phyloP scores from a whole-genome alignment of 306 rosid genomes.

The Vachellia pachyceras region DNA sequence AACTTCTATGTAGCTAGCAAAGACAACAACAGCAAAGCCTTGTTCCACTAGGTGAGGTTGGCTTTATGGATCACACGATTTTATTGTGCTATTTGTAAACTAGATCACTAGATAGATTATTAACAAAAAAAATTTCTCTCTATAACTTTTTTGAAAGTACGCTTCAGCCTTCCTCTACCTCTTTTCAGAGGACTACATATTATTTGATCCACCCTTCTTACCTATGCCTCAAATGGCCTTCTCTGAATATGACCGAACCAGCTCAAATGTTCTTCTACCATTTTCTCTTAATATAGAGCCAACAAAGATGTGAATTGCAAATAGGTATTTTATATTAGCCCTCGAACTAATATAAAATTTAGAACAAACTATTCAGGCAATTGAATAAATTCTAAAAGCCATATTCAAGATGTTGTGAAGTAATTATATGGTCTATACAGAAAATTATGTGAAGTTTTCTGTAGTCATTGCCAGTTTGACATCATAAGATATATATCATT shows the following conservation, averaged over 20 bases:
- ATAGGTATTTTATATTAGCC: background rate
- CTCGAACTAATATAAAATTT: background rate
- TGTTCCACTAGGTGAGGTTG: too few relatives aligned
- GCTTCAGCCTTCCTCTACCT: too few relatives aligned
- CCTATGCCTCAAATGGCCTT: too few relatives aligned
- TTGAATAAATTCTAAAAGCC: background rate
- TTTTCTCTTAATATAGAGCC: background rate
- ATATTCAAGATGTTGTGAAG: background rate
- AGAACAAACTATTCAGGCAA: conserved; percentile 20
- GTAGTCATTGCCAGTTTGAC: background rate
- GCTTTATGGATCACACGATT: too few relatives aligned
- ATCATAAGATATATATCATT: background rate
- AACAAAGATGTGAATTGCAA: background rate
- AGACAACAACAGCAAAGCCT: background rate
- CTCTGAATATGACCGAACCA: too few relatives aligned
- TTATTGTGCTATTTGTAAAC: too few relatives aligned
- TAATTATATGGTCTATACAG: background rate
- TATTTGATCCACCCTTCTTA: too few relatives aligned
- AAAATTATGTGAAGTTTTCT: background rate
- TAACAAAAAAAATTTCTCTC: too few relatives aligned
- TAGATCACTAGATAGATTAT: too few relatives aligned
- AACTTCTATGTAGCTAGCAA: conserved; percentile 6
- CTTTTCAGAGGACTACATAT: too few relatives aligned
- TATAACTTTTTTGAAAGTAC: too few relatives aligned
- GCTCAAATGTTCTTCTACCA: too few relatives aligned